Evolutionary conservation across 139 green algal species (phyloP).

Genomic region (Chlamydomonas incerta): DNA sequence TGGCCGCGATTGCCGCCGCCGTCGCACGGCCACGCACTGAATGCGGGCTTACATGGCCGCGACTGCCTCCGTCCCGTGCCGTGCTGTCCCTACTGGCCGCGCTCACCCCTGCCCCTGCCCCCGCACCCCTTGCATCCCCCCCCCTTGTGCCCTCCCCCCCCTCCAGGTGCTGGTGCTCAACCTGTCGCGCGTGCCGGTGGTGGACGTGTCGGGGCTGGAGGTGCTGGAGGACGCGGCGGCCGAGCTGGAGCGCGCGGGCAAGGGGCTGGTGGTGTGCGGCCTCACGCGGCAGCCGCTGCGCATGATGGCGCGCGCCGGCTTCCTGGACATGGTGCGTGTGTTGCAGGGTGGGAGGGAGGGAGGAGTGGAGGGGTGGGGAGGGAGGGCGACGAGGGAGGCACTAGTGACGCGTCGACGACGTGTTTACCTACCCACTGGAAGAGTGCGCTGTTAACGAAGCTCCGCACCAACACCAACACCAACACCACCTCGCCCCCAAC

Average conservation of each 20-base stretch:
- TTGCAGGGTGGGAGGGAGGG: not conserved
- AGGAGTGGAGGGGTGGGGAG: not conserved
- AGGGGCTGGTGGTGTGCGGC: constrained; percentile 48
- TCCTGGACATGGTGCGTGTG: constrained; percentile 37
- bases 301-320: constrained; percentile 48
- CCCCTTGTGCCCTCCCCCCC: no score
- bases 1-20: no score
- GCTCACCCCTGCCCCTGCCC: no score
- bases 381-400: not conserved
- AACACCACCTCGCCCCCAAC: no score
- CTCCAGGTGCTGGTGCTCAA: constrained; percentile 45
- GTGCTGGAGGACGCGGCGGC: constrained; percentile 32
- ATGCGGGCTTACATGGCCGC: no score
- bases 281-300: constrained; percentile 45
- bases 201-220: constrained; percentile 49
- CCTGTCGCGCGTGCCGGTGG: constrained; percentile 38
- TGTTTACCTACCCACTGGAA: no score
- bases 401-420: no score
- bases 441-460: no score
- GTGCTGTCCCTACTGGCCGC: no score
- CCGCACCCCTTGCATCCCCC: not conserved
- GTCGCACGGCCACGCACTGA: no score
- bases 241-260: constrained; percentile 20
- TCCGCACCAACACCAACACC: no score
- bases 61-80: no score